These are phyloP conservation scores for Colletotrichum musae DNA, from an alignment of 2,329 filamentous ascomycete species.

Conservation along the genomic window DNA sequence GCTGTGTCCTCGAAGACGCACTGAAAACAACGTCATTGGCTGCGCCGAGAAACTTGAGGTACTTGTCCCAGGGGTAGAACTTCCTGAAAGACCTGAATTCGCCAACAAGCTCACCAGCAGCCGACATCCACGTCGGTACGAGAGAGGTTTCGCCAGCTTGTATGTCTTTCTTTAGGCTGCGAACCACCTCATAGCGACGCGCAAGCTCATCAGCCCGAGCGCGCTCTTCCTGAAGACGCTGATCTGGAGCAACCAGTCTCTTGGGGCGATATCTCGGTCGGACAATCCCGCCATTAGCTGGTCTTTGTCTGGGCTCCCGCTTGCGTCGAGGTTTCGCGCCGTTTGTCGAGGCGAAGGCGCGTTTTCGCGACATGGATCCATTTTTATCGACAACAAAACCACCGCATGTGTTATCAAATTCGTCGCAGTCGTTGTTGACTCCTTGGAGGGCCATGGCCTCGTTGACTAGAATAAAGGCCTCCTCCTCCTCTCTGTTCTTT, in stretches of 20 bases:
- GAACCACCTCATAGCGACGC: constrained; percentile 61
- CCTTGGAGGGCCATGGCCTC: constrained; percentile 79
- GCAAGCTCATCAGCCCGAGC: constrained; percentile 56
- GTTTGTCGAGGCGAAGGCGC: constrained; percentile 12
- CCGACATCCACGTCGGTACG: constrained; percentile 69
- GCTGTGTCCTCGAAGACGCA: constrained; percentile 37
- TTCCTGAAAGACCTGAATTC: constrained; percentile 75
- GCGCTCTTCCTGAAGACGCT: constrained; percentile 60
- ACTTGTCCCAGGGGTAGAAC: constrained; percentile 78
- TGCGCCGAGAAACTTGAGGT: constrained; percentile 69
- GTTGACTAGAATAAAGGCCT: constrained; percentile 82
- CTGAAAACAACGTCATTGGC: constrained; percentile 41
- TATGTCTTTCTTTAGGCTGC: constrained; percentile 58
- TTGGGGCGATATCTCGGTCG: constrained; percentile 60
- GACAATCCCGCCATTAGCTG: constrained; percentile 48
- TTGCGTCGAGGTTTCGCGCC: constrained; percentile 29
- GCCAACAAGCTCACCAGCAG: constrained; percentile 71
- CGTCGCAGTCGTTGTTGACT: constrained; percentile 53
- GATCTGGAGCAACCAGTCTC: constrained; percentile 60
- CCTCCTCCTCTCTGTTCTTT: constrained; percentile 77
- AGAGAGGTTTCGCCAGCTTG: constrained; percentile 60
- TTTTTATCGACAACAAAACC: not conserved
- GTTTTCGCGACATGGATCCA: constrained; percentile 4
- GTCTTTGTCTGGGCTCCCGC: constrained; percentile 11
- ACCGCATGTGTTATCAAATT: constrained; percentile 1